Percentiles rank a stretch among this genome's conserved stretches.
phyloP scores from a whole-genome alignment of 164 flowering plant genomes.

The Sextonia rubra region DNA sequence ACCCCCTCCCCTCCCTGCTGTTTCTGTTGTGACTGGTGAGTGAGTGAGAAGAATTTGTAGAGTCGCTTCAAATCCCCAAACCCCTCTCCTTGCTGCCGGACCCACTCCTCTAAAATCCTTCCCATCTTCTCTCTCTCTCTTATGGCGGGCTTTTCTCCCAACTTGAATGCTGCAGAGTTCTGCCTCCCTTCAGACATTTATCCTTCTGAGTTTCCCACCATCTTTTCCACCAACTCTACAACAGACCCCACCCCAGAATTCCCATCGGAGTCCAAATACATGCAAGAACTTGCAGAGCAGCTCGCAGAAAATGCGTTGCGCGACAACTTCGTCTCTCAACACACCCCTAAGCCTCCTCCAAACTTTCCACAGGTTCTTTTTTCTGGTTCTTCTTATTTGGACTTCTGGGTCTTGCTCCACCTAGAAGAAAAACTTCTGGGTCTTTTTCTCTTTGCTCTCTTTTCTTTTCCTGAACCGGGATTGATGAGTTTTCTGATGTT shows the following conservation, averaged over 20 bases:
- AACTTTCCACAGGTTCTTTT: background rate
- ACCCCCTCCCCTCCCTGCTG: too few relatives aligned
- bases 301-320: conserved; percentile 19
- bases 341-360: background rate
- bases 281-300: conserved; percentile 28
- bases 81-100: background rate
- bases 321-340: conserved; percentile 3
- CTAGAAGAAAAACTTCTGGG: too few relatives aligned
- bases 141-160: conserved; percentile 39
- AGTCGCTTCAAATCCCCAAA: background rate
- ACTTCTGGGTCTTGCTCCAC: background rate
- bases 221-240: background rate
- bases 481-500: background rate
- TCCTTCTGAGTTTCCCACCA: conserved; percentile 16
- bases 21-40: too few relatives aligned
- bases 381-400: background rate
- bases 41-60: too few relatives aligned
- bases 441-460: background rate
- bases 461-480: too few relatives aligned
- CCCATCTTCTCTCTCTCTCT: background rate
- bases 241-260: background rate
- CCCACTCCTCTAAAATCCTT: too few relatives aligned
- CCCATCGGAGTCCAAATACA: conserved; percentile 21
- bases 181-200: conserved; percentile 42
- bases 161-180: conserved; percentile 36